A percentile compares a stretch with the other conserved stretches of the same genome.
Conservation (phyloP, 2,329 filamentous ascomycete genomes). For the Periconia macrospinosa region DNA sequence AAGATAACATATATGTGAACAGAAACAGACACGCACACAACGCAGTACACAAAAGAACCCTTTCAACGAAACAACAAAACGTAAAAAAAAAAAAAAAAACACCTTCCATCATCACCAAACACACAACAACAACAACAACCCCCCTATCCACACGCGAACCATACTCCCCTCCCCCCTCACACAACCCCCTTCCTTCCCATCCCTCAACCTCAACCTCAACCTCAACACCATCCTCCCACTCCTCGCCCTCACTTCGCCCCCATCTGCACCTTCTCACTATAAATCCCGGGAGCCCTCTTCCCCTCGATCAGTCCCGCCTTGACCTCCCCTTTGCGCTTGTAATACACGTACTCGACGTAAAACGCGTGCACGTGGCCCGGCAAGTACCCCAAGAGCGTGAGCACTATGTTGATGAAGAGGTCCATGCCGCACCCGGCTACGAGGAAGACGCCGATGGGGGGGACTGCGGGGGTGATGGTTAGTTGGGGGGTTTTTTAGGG, state of each 20-base stretch:
- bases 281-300: conserved; percentile 67
- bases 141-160: too few relatives aligned
- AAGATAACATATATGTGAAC: too few relatives aligned
- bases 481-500: background rate
- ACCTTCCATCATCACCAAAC: too few relatives aligned
- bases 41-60: too few relatives aligned
- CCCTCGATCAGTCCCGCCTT: conserved; percentile 59
- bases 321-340: conserved; percentile 68
- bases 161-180: too few relatives aligned
- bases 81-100: too few relatives aligned
- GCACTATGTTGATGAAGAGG: conserved; percentile 51
- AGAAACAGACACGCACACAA: too few relatives aligned
- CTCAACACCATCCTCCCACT: background rate
- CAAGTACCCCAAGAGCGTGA: conserved; percentile 60
- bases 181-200: too few relatives aligned
- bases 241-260: conserved; percentile 53
- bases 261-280: conserved; percentile 71
- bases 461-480: conserved; percentile 34
- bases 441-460: conserved; percentile 52
- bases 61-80: too few relatives aligned
- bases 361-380: conserved; percentile 79
- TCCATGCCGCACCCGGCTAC: conserved; percentile 55
- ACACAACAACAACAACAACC: too few relatives aligned
- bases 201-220: too few relatives aligned
- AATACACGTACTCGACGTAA: conserved; percentile 83